These are phyloP conservation scores for Simmondsia chinensis DNA, from an alignment of 148 eudicot species.

Conservation along the genomic window DNA sequence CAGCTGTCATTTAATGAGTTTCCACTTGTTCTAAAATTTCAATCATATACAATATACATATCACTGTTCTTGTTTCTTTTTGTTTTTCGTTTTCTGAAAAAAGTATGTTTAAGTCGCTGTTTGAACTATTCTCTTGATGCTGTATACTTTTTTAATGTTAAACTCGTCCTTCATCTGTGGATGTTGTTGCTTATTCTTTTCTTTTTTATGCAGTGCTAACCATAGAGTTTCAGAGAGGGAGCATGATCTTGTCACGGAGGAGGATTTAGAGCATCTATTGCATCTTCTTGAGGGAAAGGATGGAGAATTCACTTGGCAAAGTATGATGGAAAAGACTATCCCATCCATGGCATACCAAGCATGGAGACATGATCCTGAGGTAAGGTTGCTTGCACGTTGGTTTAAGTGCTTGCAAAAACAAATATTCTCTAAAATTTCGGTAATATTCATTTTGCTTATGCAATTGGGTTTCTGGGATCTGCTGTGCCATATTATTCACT, in stretches of 20 bases:
- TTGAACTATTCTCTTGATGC: no score
- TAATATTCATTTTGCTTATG: no score
- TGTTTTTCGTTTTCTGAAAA: no score
- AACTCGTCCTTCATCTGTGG: background rate
- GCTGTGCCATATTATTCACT: no score
- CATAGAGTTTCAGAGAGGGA: conserved; percentile 26
- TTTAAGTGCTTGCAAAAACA: no score
- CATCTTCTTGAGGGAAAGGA: conserved; percentile 61
- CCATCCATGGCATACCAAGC: conserved; percentile 69
- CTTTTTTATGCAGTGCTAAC: conserved; percentile 17
- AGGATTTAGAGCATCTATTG: conserved; percentile 55
- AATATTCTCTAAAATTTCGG: no score
- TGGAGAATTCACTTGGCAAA: conserved; percentile 59
- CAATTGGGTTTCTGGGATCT: no score
- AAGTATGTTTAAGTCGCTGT: no score
- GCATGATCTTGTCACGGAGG: conserved; percentile 41
- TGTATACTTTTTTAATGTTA: background rate
- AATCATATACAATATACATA: no score
- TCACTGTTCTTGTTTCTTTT: no score
- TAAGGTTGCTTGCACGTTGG: conserved; percentile 14
- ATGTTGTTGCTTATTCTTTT: conserved; percentile 2
- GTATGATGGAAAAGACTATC: conserved; percentile 67
- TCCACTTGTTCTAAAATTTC: no score
- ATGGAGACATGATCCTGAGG: conserved; percentile 91
- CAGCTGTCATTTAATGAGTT: no score